Evolutionary conservation across 2,329 filamentous ascomycete species (phyloP).

Genomic region (Dactylellina sp.): DNA sequence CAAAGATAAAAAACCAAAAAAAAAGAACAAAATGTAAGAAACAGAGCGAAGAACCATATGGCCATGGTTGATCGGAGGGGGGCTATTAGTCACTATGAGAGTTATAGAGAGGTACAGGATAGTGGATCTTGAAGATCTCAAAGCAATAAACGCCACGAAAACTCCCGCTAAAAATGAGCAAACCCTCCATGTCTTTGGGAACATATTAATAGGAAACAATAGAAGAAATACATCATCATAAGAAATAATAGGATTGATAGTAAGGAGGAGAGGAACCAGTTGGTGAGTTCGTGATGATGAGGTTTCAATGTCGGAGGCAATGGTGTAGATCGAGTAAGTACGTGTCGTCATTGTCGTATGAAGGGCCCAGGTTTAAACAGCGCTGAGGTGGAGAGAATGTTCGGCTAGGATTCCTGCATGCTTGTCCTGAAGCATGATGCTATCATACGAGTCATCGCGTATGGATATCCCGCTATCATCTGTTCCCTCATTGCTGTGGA

Average conservation of each 20-base stretch:
- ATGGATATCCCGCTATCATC: constrained; percentile 55
- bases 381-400: neutral
- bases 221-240: constrained; percentile 49
- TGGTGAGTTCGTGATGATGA: neutral
- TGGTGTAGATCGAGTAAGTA: neutral
- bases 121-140: constrained; percentile 27
- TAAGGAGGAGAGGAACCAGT: constrained; percentile 7
- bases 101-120: constrained; percentile 38
- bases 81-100: constrained; percentile 49
- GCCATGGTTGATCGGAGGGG: neutral
- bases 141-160: constrained; percentile 35
- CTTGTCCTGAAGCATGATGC: constrained; percentile 52
- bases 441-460: constrained; percentile 55
- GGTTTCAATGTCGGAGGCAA: neutral
- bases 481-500: constrained; percentile 30
- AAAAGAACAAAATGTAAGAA: constrained; percentile 2
- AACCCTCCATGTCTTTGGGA: constrained; percentile 40
- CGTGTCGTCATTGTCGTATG: neutral
- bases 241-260: constrained; percentile 16
- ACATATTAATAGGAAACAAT: constrained; percentile 32
- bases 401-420: constrained; percentile 44
- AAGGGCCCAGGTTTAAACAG: constrained; percentile 2
- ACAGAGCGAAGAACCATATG: neutral
- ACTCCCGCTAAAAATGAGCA: constrained; percentile 55
- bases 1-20: constrained; percentile 3